Evolutionary conservation across 495 filamentous ascomycete genomes (phyloP).

Genomic region (Aspergillus cristatus): DNA sequence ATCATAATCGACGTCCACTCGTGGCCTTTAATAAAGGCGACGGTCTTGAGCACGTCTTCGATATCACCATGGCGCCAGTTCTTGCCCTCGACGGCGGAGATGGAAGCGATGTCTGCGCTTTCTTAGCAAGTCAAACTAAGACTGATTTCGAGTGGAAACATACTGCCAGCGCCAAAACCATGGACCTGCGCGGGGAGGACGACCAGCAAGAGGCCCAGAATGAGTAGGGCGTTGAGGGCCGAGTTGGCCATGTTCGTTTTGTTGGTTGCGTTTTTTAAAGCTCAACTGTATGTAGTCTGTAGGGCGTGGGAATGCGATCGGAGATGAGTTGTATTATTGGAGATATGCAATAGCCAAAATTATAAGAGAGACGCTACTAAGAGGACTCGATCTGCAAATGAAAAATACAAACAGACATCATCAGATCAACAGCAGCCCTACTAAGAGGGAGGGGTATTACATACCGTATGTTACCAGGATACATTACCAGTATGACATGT

Average conservation of each 20-base stretch:
- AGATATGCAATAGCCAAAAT: no score
- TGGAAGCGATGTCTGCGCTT: constrained; percentile 74
- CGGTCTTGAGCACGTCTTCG: constrained; percentile 84
- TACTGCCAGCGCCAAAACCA: constrained; percentile 55
- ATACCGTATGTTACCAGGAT: no score
- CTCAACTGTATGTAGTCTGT: no score
- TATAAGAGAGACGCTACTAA: no score
- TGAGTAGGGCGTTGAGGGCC: neutral
- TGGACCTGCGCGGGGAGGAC: neutral
- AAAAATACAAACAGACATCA: no score
- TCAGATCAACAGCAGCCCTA: no score
- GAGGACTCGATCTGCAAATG: no score
- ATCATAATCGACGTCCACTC: constrained; percentile 93
- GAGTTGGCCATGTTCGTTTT: neutral
- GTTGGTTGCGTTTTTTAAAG: no score
- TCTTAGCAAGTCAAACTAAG: neutral
- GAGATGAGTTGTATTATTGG: no score
- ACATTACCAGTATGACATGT: no score
- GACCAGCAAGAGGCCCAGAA: neutral
- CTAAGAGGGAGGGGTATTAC: no score
- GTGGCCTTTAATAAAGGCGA: constrained; percentile 79
- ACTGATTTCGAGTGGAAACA: constrained; percentile 2
- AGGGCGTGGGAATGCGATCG: no score
- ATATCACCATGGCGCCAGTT: constrained; percentile 99
- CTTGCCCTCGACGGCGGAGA: constrained; percentile 84